Percentiles rank a stretch among this genome's conserved stretches.
These are phyloP conservation scores for Candida michaelii DNA, from an alignment of 805 yeast genomes.

Conservation along the genomic window DNA sequence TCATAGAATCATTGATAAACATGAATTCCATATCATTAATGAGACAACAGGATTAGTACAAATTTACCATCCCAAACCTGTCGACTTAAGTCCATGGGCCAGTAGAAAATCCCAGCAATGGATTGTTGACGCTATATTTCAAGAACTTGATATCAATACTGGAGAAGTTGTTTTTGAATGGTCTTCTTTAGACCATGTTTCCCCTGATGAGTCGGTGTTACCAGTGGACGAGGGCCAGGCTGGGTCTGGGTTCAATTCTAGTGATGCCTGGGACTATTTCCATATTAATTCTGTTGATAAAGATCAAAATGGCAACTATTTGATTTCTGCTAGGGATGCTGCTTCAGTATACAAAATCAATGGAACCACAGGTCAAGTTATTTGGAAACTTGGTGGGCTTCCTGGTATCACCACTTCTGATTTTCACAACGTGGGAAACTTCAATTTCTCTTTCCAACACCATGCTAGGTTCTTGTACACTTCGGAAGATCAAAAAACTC, in stretches of 20 bases:
- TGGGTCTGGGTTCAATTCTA: slow-evolving; percentile 31
- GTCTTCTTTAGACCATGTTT: slow-evolving; percentile 32
- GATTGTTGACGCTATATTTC: slow-evolving; percentile 35
- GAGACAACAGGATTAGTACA: slow-evolving; percentile 30
- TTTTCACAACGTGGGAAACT: slow-evolving; percentile 16
- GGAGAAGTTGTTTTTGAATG: slow-evolving; percentile 37
- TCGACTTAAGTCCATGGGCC: slow-evolving; percentile 28
- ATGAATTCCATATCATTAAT: slow-evolving; percentile 35
- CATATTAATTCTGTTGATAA: slow-evolving; percentile 41
- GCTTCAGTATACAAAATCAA: slow-evolving; percentile 33
- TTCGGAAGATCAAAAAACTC: slow-evolving; percentile 22
- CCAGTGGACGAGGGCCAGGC: slow-evolving; percentile 30
- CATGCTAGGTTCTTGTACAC: slow-evolving; percentile 29
- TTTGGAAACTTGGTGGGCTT: slow-evolving; percentile 35
- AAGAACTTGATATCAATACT: slow-evolving; percentile 35
- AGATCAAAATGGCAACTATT: slow-evolving; percentile 31
- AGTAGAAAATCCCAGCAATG: slow-evolving; percentile 27
- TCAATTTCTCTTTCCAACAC: slow-evolving; percentile 37
- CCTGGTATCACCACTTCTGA: slow-evolving; percentile 18
- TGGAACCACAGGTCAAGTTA: slow-evolving; percentile 34
- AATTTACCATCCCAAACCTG: slow-evolving; percentile 32
- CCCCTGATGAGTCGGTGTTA: slow-evolving; percentile 31
- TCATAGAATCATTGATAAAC: slow-evolving; percentile 33
- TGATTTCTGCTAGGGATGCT: slow-evolving; percentile 35
- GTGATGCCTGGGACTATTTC: slow-evolving; percentile 41